Evolutionary conservation across 2,329 filamentous ascomycete species (phyloP), one percentile per base, ranked within the genome.

Genomic region (Mycosphaerella sp.): DNA sequence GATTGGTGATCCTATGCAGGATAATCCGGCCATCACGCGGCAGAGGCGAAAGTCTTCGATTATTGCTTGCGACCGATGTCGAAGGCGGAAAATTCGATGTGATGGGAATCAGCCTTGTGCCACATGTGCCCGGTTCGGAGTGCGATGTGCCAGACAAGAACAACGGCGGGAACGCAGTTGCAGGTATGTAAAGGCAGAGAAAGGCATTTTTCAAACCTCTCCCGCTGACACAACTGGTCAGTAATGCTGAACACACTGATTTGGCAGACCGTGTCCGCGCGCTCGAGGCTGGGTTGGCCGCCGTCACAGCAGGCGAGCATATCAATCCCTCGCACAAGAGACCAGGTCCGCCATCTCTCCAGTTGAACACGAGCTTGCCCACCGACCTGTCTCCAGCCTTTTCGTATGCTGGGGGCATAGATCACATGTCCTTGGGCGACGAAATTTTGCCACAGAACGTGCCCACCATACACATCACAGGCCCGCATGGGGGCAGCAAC

Each of bases 311-410:
- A 12, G 39, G 44, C 29, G 47, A 51, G 36, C 47, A 47, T 11
- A 39, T 38, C 11, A 42, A 40, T 14, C n/a, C 14, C 23, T 12
- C 17, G 14, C 26, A 12, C n/a, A 29, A 29, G 32, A 52, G 41
- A 42, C 41, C 32, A n/a, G 45, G 23, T 9, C 55, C 55, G 31
- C 57, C 57, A 14, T 21, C 47, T 10, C 49, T 59, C 12, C 57
- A 59, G 38, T 12, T 59, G 29, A 51, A 59, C 31, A 59, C 57
- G 12, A 59, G 48, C 51, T 59, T 57, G 42, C 42, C 51, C 29
- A 29, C 38, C 23, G 43, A 40, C 32, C 12, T 52, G 43, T 23
- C 49, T 11, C 43, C 26, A 21, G 50, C 36, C n/a, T 12, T 40
- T 14, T 40, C 46, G n/a, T 41, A 40, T 17, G 2, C 50, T 23